Conservation (phyloP, 257 asterid species). For the Sherardia arvensis region DNA sequence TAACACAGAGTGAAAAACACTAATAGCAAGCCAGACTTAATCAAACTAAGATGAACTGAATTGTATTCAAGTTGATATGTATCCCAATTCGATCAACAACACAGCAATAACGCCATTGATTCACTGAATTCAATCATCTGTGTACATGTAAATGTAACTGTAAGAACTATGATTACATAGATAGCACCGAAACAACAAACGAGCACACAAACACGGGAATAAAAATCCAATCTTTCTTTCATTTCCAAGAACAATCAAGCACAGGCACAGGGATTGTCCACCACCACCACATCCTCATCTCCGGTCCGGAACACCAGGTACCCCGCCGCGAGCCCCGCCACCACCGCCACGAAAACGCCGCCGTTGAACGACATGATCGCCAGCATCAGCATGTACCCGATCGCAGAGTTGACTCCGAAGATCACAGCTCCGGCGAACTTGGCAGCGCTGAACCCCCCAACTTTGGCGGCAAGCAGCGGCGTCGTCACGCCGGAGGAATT, state of each 20-base stretch:
- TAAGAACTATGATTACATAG: not conserved
- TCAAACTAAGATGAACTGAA: not conserved
- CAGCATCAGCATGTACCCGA: conserved; percentile 77
- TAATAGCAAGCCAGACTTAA: no score
- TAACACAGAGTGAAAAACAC: no score
- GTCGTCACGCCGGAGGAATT: not conserved
- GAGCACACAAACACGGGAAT: not conserved
- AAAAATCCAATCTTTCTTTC: not conserved
- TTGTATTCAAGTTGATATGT: not conserved
- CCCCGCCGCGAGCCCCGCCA: conserved; percentile 58
- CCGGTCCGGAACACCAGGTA: conserved; percentile 54
- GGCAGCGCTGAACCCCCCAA: conserved; percentile 18
- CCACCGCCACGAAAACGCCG: conserved; percentile 68
- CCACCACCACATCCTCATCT: conserved; percentile 36
- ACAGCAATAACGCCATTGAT: not conserved
- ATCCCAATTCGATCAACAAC: not conserved
- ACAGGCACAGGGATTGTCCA: conserved; percentile 74
- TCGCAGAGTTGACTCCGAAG: conserved; percentile 65
- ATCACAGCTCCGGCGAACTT: conserved; percentile 41
- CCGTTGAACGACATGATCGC: conserved; percentile 86
- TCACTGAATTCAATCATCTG: not conserved
- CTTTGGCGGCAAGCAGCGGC: conserved; percentile 31
- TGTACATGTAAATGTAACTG: not conserved
- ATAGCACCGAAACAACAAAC: not conserved
- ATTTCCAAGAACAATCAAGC: conserved; percentile 27